Evolutionary conservation across 352 stramenopile genomes (phyloP).

Genomic region (Phytophthora boehmeriae): DNA sequence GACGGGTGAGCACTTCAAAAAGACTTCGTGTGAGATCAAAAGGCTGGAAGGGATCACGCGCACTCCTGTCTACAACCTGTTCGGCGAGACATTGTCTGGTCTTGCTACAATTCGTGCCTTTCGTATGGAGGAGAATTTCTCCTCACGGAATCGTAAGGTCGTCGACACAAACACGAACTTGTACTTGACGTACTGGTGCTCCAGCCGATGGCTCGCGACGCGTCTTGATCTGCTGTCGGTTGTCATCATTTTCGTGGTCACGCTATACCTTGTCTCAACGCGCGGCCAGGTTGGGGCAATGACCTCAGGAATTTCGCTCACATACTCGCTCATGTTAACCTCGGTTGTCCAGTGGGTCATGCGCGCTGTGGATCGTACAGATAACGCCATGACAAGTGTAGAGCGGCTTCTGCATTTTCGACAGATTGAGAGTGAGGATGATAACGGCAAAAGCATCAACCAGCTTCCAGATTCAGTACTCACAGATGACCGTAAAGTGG

Average conservation of each 20-base stretch:
- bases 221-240: slow-evolving; percentile 81
- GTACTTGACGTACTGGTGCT: slow-evolving; percentile 44
- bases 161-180: slow-evolving; percentile 39
- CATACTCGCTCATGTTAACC: slow-evolving; percentile 44
- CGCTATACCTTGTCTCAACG: slow-evolving; percentile 78
- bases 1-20: slow-evolving; percentile 88
- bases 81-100: slow-evolving; percentile 92
- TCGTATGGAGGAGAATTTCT: slow-evolving; percentile 38
- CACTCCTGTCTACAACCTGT: slow-evolving; percentile 91
- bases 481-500: too few relatives aligned
- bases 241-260: slow-evolving; percentile 85
- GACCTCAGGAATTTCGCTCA: slow-evolving; percentile 31
- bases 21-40: slow-evolving; percentile 88
- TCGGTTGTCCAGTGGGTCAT: slow-evolving; percentile 49
- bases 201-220: slow-evolving; percentile 92
- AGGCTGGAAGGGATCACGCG: slow-evolving; percentile 90
- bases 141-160: slow-evolving; percentile 35
- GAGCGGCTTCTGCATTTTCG: slow-evolving; percentile 47
- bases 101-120: slow-evolving; percentile 91
- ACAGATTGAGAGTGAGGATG: slow-evolving; percentile 20
- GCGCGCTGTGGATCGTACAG: slow-evolving; percentile 25
- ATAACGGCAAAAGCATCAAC: not conserved
- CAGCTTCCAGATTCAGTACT: too few relatives aligned
- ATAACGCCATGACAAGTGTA: slow-evolving; percentile 53
- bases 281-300: slow-evolving; percentile 28